Percentiles rank a stretch among this genome's conserved stretches.
phyloP scores from a whole-genome alignment of 139 green algal genomes.

The Micromonas commoda region DNA sequence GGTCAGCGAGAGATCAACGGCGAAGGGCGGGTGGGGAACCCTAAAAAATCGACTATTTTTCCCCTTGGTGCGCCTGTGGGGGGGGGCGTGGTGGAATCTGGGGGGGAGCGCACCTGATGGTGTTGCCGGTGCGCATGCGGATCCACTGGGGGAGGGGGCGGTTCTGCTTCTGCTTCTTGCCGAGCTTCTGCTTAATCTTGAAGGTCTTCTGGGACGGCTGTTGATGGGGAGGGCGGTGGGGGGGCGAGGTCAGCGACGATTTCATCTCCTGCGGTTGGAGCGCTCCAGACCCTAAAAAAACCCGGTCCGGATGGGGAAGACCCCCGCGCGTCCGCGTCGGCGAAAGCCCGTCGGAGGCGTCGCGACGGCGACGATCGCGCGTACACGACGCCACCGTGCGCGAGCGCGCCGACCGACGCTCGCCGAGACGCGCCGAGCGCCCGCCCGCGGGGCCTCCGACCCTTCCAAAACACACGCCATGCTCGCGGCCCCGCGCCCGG shows the following conservation, averaged over 20 bases:
- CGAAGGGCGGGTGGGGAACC: not conserved
- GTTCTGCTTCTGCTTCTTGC: conserved; percentile 97
- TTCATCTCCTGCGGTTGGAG: no score
- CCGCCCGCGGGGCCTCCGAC: not conserved
- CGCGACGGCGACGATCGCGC: no score
- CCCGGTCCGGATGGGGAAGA: no score
- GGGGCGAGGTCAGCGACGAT: not conserved
- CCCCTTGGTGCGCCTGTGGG: not conserved
- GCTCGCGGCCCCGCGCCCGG: not conserved
- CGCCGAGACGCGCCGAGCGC: not conserved
- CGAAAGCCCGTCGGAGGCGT: no score
- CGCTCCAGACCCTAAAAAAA: no score
- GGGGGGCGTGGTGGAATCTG: not conserved
- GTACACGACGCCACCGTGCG: no score
- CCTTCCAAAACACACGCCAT: not conserved
- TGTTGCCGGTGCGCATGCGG: conserved; percentile 86
- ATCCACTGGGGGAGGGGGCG: conserved; percentile 93
- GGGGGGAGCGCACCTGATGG: conserved; percentile 60
- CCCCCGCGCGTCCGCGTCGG: no score
- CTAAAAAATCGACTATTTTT: not conserved
- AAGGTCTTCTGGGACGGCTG: conserved; percentile 88
- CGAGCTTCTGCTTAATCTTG: conserved; percentile 80
- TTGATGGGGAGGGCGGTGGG: not conserved
- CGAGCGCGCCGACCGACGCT: not conserved
- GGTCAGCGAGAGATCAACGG: not conserved